Evolutionary conservation across 2,329 filamentous ascomycete species (phyloP).

Genomic region (Phaeosphaeria sp.): DNA sequence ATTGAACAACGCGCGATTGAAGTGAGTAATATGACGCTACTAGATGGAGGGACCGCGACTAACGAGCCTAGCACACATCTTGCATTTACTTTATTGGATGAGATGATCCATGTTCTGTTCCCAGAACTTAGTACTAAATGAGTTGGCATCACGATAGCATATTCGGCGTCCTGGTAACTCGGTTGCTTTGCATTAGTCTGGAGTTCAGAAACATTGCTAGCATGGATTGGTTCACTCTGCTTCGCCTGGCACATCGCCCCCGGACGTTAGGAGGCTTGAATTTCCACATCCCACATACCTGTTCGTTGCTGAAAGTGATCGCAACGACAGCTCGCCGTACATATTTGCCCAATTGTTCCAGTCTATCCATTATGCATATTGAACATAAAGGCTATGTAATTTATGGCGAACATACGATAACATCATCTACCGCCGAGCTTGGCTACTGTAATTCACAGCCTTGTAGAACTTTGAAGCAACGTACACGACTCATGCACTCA

Average conservation of each 20-base stretch:
- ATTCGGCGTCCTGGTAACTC: not conserved
- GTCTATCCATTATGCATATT: not conserved
- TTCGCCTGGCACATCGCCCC: no score
- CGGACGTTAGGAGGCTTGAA: not conserved
- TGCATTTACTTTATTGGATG: constrained; percentile 58
- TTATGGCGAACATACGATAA: no score
- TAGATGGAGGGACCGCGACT: constrained; percentile 22
- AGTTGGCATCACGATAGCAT: constrained; percentile 3
- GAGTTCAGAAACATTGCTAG: not conserved
- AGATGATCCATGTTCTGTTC: constrained; percentile 55
- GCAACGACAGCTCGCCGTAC: not conserved
- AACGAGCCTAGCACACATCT: constrained; percentile 54
- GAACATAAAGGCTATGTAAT: no score
- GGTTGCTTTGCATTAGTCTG: not conserved
- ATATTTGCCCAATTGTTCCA: not conserved
- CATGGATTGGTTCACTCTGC: not conserved
- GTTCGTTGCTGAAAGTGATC: not conserved
- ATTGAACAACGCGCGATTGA: constrained; percentile 87
- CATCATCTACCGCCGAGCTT: no score
- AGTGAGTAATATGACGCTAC: constrained; percentile 65
- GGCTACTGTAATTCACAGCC: not conserved
- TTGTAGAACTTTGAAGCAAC: not conserved
- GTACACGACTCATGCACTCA: not conserved
- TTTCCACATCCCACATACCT: not conserved
- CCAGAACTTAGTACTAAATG: constrained; percentile 34